Conservation (phyloP, 306 rosid genomes). For the Citrullus mucosospermus region DNA sequence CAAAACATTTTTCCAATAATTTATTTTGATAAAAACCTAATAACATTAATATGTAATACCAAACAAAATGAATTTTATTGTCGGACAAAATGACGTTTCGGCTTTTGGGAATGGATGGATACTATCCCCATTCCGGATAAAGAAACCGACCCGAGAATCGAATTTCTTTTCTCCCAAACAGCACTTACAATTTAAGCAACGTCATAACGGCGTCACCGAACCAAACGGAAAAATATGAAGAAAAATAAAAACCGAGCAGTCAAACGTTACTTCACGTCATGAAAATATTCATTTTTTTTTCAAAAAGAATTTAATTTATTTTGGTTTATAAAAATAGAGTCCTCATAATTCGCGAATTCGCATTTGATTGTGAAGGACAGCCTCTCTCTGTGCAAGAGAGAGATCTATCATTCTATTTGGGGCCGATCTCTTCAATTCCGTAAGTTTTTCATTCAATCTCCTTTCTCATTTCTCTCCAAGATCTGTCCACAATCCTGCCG, state of each 20-base stretch:
- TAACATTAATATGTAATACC: too few species aligned
- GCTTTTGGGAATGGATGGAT: neutral
- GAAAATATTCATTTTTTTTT: neutral
- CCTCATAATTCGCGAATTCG: neutral
- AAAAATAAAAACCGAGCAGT: neutral
- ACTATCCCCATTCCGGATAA: neutral
- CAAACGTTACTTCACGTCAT: neutral
- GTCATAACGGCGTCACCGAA: conserved; percentile 7
- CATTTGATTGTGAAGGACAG: neutral
- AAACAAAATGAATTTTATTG: too few species aligned
- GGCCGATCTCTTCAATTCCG: neutral
- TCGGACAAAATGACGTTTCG: neutral
- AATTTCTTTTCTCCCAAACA: neutral
- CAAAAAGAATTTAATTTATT: too few species aligned
- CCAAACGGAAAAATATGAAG: neutral
- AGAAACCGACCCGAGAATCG: conserved; percentile 2
- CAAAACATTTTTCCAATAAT: too few species aligned
- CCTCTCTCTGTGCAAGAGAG: conserved; percentile 5
- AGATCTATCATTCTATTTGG: conserved; percentile 3
- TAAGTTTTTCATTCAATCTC: neutral
- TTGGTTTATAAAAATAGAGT: neutral
- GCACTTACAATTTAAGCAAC: conserved; percentile 2
- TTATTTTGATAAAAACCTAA: too few species aligned
- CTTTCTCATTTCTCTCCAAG: neutral
- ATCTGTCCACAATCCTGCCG: neutral